Conservation (phyloP, 148 eudicot species). For the Pharnaceum exiguum region DNA sequence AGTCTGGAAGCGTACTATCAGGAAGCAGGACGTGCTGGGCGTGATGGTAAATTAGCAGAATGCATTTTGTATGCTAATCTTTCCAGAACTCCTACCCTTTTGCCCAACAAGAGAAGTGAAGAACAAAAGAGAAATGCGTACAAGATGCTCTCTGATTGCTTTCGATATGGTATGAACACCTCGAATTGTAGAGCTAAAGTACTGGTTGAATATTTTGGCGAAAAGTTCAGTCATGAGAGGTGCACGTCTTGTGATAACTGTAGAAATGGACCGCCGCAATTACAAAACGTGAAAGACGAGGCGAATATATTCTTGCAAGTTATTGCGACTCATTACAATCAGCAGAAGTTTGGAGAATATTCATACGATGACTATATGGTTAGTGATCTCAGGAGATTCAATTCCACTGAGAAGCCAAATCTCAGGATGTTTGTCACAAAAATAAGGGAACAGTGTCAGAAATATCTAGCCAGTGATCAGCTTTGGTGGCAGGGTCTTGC, state of each 20-base stretch:
- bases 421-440: constrained; percentile 40
- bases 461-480: constrained; percentile 42
- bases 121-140: constrained; percentile 76
- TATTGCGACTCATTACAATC: constrained; percentile 46
- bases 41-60: constrained; percentile 79
- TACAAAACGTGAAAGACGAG: constrained; percentile 59
- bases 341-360: constrained; percentile 26
- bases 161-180: constrained; percentile 76
- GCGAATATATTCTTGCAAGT: constrained; percentile 51
- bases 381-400: constrained; percentile 16
- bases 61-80: constrained; percentile 78
- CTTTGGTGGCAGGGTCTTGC: constrained; percentile 89
- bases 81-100: constrained; percentile 55
- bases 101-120: constrained; percentile 66
- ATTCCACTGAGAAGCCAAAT: constrained; percentile 42
- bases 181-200: constrained; percentile 73
- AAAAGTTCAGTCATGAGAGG: constrained; percentile 43
- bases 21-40: constrained; percentile 97
- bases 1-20: constrained; percentile 95
- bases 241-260: constrained; percentile 80
- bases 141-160: constrained; percentile 89
- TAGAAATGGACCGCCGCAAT: constrained; percentile 62
- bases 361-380: constrained; percentile 30
- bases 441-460: constrained; percentile 54
- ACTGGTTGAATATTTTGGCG: constrained; percentile 91